Base-by-base conservation (phyloP, 345 rosid genomes). In the Dovyalis caffra region DNA sequence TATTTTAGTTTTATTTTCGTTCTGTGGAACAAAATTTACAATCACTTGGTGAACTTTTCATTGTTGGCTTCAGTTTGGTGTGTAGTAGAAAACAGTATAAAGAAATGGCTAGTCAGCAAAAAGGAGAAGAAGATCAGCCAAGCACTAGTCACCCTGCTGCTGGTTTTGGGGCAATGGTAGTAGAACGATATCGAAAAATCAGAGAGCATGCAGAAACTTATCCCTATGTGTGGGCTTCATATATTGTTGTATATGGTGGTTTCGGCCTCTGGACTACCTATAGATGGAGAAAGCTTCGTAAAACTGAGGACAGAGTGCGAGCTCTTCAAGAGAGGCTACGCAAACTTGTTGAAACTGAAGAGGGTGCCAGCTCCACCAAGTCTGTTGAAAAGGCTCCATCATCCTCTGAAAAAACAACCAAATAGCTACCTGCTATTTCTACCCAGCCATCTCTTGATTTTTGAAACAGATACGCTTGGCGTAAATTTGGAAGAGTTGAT, bases 161-260 rank as follows among this genome's bases (percentile, higher is more conserved):
- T 63, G 76, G 89, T 40, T 78, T 87, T 26, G 67, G 26, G 16
- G 88, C 80, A 75, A 76, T 75, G 66, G 84, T 88, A 28, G 87
- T 83, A 64, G 86, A 81, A 38, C 88, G 75, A 34, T 94, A 89
- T 84, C 74, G 73, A 74, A 85, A 89, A 77, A 83, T 88, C 66
- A 92, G 81, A 77, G 96, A 92, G 82, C 82, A 94, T 47, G 94
- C 96, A 0, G 91, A 90, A 85, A 86, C 93, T 60, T 94, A 87
- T 73, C 98, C 97, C 4, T 95, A 87, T 31, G 98, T 93, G 29
- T 95, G 99, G 99, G 98, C 86, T 66, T 95, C 99, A 0, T 95
- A 92, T 65, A 86, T 84, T 3, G 82, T 90, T 67, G 98, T 93
- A 34, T 95, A 95, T 35, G 99, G 99, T 8, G 93, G 93, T 68